Percentiles rank a stretch among this genome's conserved stretches.
Conservation (phyloP, 2,329 filamentous ascomycete species). For the Ophiostoma fasciatum region DNA sequence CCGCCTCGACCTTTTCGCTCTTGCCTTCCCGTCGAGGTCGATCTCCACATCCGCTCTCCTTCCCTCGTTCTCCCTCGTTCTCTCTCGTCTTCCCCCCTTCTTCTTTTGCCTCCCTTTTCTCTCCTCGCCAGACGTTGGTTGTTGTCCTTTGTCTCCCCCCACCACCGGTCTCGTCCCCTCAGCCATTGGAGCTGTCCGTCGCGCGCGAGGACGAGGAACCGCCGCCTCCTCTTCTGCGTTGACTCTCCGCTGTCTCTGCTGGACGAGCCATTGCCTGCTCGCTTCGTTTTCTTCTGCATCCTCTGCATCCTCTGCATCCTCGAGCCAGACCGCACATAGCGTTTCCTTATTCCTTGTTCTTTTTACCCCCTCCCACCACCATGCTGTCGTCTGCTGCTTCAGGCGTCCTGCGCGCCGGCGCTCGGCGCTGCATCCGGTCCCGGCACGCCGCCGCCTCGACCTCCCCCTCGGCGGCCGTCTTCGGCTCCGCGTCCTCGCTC, state of each 20-base stretch:
- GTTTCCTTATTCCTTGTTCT: neutral
- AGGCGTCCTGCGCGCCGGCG: slow-evolving; percentile 27
- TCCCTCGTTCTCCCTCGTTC: neutral
- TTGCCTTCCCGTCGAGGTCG: neutral
- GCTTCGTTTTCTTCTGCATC: neutral
- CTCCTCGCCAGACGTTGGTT: neutral
- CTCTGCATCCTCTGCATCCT: too few relatives aligned
- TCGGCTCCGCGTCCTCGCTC: slow-evolving; percentile 3
- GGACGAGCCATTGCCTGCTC: too few relatives aligned
- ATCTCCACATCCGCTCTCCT: neutral
- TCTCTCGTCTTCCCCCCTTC: neutral
- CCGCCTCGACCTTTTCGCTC: slow-evolving; percentile 1
- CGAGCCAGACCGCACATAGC: too few relatives aligned
- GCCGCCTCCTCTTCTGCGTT: slow-evolving; percentile 3
- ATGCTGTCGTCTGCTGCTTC: slow-evolving; percentile 30
- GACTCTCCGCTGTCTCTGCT: too few relatives aligned
- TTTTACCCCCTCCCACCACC: neutral
- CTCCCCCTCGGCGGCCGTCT: slow-evolving; percentile 12
- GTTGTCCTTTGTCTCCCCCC: slow-evolving; percentile 1
- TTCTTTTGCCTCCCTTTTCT: neutral
- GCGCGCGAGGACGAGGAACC: slow-evolving; percentile 7
- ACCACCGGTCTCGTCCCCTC: slow-evolving; percentile 1
- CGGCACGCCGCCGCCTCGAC: slow-evolving; percentile 14
- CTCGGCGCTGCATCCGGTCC: slow-evolving; percentile 24
- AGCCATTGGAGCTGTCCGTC: slow-evolving; percentile 4